phyloP scores from a whole-genome alignment of 805 yeast genomes.

The Spathaspora hagerdaliae region DNA sequence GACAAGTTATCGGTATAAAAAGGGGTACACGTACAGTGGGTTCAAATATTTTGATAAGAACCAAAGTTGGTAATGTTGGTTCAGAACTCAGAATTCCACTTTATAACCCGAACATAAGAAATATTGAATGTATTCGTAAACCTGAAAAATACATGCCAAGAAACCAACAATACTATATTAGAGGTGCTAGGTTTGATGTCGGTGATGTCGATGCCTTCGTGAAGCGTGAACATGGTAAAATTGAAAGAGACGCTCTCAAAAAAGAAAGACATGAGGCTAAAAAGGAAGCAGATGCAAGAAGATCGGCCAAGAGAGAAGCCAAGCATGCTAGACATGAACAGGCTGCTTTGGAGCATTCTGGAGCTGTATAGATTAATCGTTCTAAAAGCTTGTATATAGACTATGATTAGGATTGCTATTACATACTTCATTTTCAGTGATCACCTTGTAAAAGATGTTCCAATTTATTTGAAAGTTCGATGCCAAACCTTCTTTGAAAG shows the following conservation, averaged over 20 bases:
- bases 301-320: background rate
- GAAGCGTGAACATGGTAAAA: conserved; percentile 13
- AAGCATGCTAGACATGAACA: background rate
- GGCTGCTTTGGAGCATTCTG: background rate
- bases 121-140: conserved; percentile 73
- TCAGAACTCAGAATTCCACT: conserved; percentile 80
- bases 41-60: conserved; percentile 76
- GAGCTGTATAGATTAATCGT: too few species aligned
- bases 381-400: too few species aligned
- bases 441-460: conserved; percentile 1
- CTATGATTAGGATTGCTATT: too few species aligned
- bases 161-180: conserved; percentile 86
- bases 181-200: conserved; percentile 71
- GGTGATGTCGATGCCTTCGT: conserved; percentile 55
- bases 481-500: conserved; percentile 17
- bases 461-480: conserved; percentile 15
- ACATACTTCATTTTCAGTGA: too few species aligned
- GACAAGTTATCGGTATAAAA: conserved; percentile 74
- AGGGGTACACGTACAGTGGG: conserved; percentile 59
- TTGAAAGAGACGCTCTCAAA: conserved; percentile 5
- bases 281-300: background rate
- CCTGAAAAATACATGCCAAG: conserved; percentile 69
- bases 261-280: conserved; percentile 1
- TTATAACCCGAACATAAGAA: conserved; percentile 72
- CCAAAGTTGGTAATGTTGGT: conserved; percentile 76